A percentile compares a stretch with the other conserved stretches of the same genome.
These are phyloP conservation scores for Malassezia obtusa DNA, from an alignment of 1,284 basidiomycete species.

Conservation along the genomic window DNA sequence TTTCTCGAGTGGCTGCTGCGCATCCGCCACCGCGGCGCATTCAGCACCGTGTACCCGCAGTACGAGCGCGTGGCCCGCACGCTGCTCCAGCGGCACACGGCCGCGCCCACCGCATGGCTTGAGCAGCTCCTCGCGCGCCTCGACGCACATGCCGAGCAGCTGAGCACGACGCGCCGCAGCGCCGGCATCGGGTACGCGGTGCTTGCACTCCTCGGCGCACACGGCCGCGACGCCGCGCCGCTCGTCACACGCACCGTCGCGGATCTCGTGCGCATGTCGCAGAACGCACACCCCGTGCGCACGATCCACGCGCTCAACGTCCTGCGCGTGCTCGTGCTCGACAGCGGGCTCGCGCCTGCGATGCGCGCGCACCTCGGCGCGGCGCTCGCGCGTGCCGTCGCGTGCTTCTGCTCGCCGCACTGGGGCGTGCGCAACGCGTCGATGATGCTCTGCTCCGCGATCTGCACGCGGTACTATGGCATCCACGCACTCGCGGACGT, in stretches of 20 bases:
- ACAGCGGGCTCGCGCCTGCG: conserved; percentile 25
- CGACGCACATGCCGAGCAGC: conserved; percentile 21
- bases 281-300: conserved; percentile 13
- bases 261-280: conserved; percentile 5
- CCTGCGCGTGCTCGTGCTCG: conserved; percentile 38
- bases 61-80: conserved; percentile 36
- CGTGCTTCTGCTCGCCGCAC: conserved; percentile 42
- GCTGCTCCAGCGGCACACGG: conserved; percentile 19
- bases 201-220: conserved; percentile 42
- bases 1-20: conserved; percentile 46
- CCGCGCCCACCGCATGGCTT: conserved; percentile 44
- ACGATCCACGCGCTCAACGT: conserved; percentile 48
- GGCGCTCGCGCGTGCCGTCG: conserved; percentile 41
- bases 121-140: conserved; percentile 26
- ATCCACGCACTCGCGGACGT: conserved; percentile 1
- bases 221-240: not conserved
- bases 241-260: not conserved
- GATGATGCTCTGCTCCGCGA: conserved; percentile 48
- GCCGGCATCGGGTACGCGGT: conserved; percentile 49
- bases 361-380: conserved; percentile 32
- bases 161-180: conserved; percentile 48
- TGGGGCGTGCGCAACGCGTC: conserved; percentile 49
- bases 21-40: conserved; percentile 48
- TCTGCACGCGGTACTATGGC: conserved; percentile 41
- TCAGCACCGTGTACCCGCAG: conserved; percentile 47